These are phyloP conservation scores for Fusarium sp. DNA, from an alignment of 2,329 filamentous ascomycete genomes.

Conservation along the genomic window DNA sequence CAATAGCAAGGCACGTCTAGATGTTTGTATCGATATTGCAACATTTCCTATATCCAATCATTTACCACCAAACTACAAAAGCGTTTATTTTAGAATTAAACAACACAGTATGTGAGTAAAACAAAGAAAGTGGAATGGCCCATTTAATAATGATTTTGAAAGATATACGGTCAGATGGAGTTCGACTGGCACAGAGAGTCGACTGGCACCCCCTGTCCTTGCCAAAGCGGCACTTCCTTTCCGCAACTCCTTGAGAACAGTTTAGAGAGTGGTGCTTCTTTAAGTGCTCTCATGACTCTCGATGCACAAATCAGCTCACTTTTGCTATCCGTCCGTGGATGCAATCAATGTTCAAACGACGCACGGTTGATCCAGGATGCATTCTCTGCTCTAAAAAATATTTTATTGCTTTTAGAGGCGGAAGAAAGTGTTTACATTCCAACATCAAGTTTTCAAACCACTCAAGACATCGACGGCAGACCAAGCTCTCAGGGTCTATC, in stretches of 20 bases:
- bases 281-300: slow-evolving; percentile 1
- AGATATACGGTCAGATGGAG: not conserved
- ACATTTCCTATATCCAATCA: not conserved
- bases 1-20: too few species aligned
- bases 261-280: not conserved
- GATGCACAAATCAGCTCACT: slow-evolving; percentile 5
- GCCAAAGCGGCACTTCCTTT: slow-evolving; percentile 2
- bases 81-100: not conserved
- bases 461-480: not conserved
- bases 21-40: not conserved
- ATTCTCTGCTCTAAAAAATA: slow-evolving; percentile 1
- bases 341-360: slow-evolving; percentile 3
- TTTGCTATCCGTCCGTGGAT: slow-evolving; percentile 1
- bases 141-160: not conserved
- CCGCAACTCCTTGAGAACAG: not conserved
- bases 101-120: not conserved
- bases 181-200: not conserved
- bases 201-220: slow-evolving; percentile 1
- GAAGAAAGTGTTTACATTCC: slow-evolving; percentile 3
- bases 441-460: not conserved
- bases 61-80: not conserved
- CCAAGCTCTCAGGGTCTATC: not conserved
- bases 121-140: not conserved
- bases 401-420: not conserved
- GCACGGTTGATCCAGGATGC: not conserved